A percentile compares a stretch with the other conserved stretches of the same genome.
Evolutionary conservation across 768 basidiomycete genomes (phyloP).

Genomic region (Dentipellis sp.): DNA sequence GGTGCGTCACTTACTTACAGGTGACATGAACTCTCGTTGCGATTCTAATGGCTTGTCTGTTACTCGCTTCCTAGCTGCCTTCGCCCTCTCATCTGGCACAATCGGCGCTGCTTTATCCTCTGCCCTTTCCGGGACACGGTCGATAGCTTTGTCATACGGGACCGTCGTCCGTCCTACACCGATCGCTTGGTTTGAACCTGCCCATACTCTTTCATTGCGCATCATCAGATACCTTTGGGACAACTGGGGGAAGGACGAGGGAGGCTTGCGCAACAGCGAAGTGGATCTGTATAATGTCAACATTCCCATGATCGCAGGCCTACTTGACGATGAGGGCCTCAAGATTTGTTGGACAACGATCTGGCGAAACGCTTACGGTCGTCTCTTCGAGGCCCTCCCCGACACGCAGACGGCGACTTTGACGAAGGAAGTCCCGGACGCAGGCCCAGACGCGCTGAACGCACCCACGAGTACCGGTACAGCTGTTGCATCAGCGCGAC

Average conservation of each 20-base stretch:
- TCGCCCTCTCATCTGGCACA: slow-evolving; percentile 85
- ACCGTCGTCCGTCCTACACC: slow-evolving; percentile 44
- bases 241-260: slow-evolving; percentile 73
- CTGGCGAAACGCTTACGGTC: slow-evolving; percentile 81
- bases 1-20: slow-evolving; percentile 29
- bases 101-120: slow-evolving; percentile 86
- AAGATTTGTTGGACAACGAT: slow-evolving; percentile 73
- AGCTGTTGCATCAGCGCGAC: not conserved
- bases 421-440: slow-evolving; percentile 22
- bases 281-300: slow-evolving; percentile 85
- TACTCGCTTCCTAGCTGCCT: slow-evolving; percentile 46
- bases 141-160: slow-evolving; percentile 87
- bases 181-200: slow-evolving; percentile 57
- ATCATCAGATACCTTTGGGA: slow-evolving; percentile 72
- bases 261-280: slow-evolving; percentile 47
- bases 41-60: not conserved
- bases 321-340: slow-evolving; percentile 50
- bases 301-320: slow-evolving; percentile 67
- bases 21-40: not conserved
- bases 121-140: slow-evolving; percentile 52
- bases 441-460: slow-evolving; percentile 32
- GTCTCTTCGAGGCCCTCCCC: slow-evolving; percentile 53
- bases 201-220: slow-evolving; percentile 54
- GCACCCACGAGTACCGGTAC: slow-evolving; percentile 12
- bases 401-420: slow-evolving; percentile 11